Evolutionary conservation across 2,329 filamentous ascomycete species (phyloP), one percentile per base, ranked within the genome.

Genomic region (Aspergillus neoniger): DNA sequence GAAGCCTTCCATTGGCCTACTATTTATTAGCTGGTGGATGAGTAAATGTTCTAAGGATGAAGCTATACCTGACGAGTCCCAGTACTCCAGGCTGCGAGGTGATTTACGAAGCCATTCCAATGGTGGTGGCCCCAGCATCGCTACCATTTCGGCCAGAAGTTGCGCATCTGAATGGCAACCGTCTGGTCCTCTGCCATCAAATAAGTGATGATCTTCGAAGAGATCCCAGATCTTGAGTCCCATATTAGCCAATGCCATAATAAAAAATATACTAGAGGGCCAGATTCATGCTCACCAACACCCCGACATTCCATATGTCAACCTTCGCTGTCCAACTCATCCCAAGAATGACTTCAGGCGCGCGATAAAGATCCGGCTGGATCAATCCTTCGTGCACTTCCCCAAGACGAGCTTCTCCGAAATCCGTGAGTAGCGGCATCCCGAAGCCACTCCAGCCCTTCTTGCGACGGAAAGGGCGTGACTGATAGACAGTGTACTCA

Each of bases 231-330:
- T 48, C 52, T 60, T 30, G 28, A 30, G 28, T 4, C 10, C 3
- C 28, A 10, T 10, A 12, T 30, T 30, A 30, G 28, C 28, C 28
- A 1, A 30, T 30, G 9, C 28, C 28, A 8, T 12, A 1, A 4
- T 4, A 9, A 4, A 10, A 30, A 12, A 1, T 10, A 4, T 10
- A 12, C 3, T 30, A 30, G 28, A 30, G 3, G 1, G 28, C 8
- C 9, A 30, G 1, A 3, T 39, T n/a, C 19, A 41, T 30, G 28
- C 51, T 9, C 63, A 67, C 69, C 65, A 72, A 55, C 2, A 65
- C 60, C 41, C 66, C 70, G 25, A 72, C 55, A 44, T 68, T 69
- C 69, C 69, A 74, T n/a, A 73, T 71, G 56, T 74, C 72, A 10
- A 69, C 63, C 23, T 63, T 68, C 14, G 58, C 61, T 17, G 59